Conservation (phyloP, 192 early-diverging fungal species). For the Gaertneriomyces semiglobifer region DNA sequence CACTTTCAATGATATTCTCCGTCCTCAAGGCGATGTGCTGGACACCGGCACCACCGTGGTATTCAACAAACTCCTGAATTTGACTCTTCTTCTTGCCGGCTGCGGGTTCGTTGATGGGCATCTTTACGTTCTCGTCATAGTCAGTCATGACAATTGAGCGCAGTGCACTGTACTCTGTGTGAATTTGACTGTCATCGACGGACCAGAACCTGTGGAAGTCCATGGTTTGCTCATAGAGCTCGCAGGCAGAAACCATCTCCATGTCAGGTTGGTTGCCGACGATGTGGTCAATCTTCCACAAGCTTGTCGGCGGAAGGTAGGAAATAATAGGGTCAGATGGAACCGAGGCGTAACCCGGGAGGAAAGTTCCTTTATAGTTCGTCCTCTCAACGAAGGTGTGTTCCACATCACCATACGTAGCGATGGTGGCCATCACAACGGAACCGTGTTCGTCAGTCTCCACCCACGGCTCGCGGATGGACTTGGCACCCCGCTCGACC, state of each 20-base stretch:
- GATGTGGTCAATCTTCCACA: slow-evolving; percentile 85
- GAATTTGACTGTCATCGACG: slow-evolving; percentile 93
- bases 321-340: slow-evolving; percentile 35
- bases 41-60: slow-evolving; percentile 64
- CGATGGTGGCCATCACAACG: slow-evolving; percentile 88
- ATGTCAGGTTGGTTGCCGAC: slow-evolving; percentile 94
- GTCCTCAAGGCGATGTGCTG: slow-evolving; percentile 93
- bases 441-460: slow-evolving; percentile 80
- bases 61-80: slow-evolving; percentile 90
- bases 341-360: slow-evolving; percentile 69
- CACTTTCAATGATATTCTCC: slow-evolving; percentile 77
- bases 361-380: slow-evolving; percentile 79
- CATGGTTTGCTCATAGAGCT: slow-evolving; percentile 86
- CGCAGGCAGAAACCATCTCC: slow-evolving; percentile 80
- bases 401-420: slow-evolving; percentile 93
- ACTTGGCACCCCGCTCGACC: slow-evolving; percentile 78
- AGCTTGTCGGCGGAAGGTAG: slow-evolving; percentile 57
- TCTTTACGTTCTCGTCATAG: slow-evolving; percentile 85
- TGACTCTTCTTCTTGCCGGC: slow-evolving; percentile 89
- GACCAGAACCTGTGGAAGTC: slow-evolving; percentile 99
- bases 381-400: slow-evolving; percentile 89
- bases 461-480: slow-evolving; percentile 74
- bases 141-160: slow-evolving; percentile 95
- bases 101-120: slow-evolving; percentile 98
- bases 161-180: slow-evolving; percentile 91